These are phyloP conservation scores for Epichloe gansuensis DNA, from an alignment of 2,329 filamentous ascomycete genomes.

Conservation along the genomic window DNA sequence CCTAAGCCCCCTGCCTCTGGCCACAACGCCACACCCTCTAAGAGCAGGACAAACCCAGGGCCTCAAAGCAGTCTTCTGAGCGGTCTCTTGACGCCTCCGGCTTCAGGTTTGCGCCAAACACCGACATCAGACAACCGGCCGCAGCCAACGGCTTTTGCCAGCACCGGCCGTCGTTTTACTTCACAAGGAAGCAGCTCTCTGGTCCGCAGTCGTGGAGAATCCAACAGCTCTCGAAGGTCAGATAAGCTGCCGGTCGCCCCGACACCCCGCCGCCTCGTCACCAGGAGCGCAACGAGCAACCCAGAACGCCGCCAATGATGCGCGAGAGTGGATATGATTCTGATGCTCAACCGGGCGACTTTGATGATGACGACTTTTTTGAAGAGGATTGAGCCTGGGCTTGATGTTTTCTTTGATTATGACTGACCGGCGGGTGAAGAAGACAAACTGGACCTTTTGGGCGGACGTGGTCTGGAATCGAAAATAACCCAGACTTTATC, in stretches of 20 bases:
- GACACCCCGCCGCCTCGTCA: constrained; percentile 30
- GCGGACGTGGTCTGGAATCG: no score
- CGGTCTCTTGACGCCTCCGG: constrained; percentile 81
- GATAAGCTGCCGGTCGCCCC: constrained; percentile 27
- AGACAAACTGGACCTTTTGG: neutral
- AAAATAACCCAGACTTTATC: no score
- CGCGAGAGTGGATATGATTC: constrained; percentile 44
- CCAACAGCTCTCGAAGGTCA: constrained; percentile 23
- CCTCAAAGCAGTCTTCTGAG: constrained; percentile 53
- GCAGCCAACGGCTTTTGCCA: constrained; percentile 50
- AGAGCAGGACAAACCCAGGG: constrained; percentile 38
- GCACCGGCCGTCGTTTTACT: constrained; percentile 46
- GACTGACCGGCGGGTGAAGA: neutral
- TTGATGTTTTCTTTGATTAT: neutral
- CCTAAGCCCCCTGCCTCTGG: constrained; percentile 30
- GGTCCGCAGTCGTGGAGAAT: constrained; percentile 16
- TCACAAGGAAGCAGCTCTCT: constrained; percentile 24
- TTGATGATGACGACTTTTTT: constrained; percentile 49
- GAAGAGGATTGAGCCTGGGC: constrained; percentile 29
- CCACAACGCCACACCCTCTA: constrained; percentile 47
- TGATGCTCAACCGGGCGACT: constrained; percentile 47
- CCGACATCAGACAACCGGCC: constrained; percentile 29
- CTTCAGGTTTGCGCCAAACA: constrained; percentile 56
- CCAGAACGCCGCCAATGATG: constrained; percentile 52
- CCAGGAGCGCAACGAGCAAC: constrained; percentile 25